Conservation (phyloP, 352 stramenopile genomes). For the Thalassiosira mediterranea region DNA sequence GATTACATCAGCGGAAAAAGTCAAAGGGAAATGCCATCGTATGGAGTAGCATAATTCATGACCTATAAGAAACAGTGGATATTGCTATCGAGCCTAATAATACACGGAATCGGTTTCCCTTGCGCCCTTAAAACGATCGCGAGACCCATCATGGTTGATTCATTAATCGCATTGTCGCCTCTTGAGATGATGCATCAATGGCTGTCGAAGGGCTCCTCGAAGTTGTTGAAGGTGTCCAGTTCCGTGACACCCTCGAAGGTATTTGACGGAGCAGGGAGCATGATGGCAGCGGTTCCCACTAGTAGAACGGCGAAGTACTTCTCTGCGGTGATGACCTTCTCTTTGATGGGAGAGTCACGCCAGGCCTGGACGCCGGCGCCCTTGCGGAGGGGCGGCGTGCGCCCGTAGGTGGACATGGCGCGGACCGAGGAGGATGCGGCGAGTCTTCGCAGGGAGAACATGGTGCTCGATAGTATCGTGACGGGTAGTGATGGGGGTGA, state of each 20-base stretch:
- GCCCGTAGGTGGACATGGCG: slow-evolving; percentile 19
- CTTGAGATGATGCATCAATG: background rate
- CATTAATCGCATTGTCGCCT: background rate
- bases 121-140: background rate
- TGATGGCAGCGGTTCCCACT: slow-evolving; percentile 37
- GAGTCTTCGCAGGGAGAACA: slow-evolving; percentile 10
- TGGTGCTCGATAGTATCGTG: slow-evolving; percentile 5
- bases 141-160: background rate
- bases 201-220: slow-evolving; percentile 20
- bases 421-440: slow-evolving; percentile 7
- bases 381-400: slow-evolving; percentile 15
- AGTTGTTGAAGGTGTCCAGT: background rate
- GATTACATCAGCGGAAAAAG: too few species aligned
- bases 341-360: slow-evolving; percentile 27
- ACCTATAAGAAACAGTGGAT: too few species aligned
- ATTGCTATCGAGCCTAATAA: too few species aligned
- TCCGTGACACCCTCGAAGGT: background rate
- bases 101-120: background rate
- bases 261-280: slow-evolving; percentile 28
- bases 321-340: slow-evolving; percentile 38
- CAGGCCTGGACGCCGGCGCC: slow-evolving; percentile 21
- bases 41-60: too few species aligned
- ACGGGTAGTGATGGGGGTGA: too few species aligned
- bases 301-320: slow-evolving; percentile 32
- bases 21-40: too few species aligned